These are phyloP conservation scores for Fusarium hostae DNA, from an alignment of 2,329 filamentous ascomycete species.

Conservation along the genomic window DNA sequence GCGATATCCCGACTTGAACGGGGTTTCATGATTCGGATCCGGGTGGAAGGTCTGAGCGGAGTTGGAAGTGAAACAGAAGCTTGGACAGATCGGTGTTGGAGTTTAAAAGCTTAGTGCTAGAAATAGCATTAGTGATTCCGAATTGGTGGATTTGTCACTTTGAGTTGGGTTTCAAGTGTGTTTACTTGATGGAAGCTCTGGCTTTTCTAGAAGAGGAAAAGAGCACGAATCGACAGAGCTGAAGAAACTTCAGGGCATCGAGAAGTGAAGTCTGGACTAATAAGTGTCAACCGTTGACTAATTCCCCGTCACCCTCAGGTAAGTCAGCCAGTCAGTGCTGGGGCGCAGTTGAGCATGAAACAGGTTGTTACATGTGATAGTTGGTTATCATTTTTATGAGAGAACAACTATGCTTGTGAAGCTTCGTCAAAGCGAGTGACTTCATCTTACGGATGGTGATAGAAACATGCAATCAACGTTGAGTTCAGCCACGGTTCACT, in stretches of 20 bases:
- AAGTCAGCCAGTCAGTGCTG: background rate
- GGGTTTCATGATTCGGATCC: conserved; percentile 9
- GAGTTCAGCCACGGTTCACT: background rate
- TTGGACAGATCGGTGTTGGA: background rate
- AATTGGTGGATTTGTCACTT: background rate
- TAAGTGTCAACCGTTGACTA: background rate
- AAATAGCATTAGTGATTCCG: background rate
- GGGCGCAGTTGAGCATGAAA: background rate
- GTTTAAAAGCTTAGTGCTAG: background rate
- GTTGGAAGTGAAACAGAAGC: conserved; percentile 17
- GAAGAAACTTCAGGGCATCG: background rate
- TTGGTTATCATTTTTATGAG: background rate
- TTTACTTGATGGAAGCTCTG: background rate
- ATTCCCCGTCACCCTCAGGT: background rate
- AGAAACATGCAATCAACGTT: background rate
- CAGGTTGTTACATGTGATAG: background rate
- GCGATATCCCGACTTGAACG: conserved; percentile 4
- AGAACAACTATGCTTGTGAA: too few species aligned
- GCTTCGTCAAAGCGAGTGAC: background rate
- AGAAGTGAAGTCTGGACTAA: background rate
- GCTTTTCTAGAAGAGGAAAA: background rate
- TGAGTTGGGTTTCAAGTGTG: background rate
- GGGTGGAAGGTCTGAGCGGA: background rate
- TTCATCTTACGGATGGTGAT: background rate
- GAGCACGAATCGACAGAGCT: background rate